Conservation (phyloP, 2,329 filamentous ascomycete species). For the Fusarium domesticum region DNA sequence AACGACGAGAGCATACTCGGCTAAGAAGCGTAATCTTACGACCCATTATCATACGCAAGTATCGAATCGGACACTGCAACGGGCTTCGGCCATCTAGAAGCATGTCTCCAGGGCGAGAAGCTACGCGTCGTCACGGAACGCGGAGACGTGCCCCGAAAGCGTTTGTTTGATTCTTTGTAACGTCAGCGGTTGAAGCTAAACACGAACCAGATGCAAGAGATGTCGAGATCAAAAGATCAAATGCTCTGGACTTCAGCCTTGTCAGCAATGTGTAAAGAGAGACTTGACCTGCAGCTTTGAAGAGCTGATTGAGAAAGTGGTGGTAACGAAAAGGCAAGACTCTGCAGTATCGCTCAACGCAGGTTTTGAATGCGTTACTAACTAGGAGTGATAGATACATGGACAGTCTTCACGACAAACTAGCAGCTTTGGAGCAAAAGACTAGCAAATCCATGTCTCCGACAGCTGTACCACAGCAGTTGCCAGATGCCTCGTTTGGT, state of each 20-base stretch:
- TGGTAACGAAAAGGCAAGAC: conserved; percentile 15
- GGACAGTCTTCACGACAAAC: conserved; percentile 11
- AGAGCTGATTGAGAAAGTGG: conserved; percentile 16
- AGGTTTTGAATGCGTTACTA: background rate
- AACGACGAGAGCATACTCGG: too few species aligned
- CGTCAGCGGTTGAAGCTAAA: background rate
- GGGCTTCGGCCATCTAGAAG: too few species aligned
- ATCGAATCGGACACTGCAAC: too few species aligned
- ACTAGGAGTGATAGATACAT: conserved; percentile 11
- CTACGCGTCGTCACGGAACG: background rate
- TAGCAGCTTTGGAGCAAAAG: conserved; percentile 7
- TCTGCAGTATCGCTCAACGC: too few species aligned
- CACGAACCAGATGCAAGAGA: conserved; percentile 11
- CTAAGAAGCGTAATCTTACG: too few species aligned
- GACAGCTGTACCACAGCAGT: background rate
- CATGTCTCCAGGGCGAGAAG: background rate
- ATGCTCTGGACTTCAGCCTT: conserved; percentile 15
- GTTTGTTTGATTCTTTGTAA: conserved; percentile 4
- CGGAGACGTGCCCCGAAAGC: conserved; percentile 18
- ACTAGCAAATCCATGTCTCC: background rate
- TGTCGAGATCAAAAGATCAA: conserved; percentile 21
- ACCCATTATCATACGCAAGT: too few species aligned
- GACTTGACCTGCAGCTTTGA: conserved; percentile 11
- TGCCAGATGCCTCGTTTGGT: conserved; percentile 4
- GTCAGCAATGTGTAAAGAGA: conserved; percentile 19